Percentiles rank a stretch among this genome's conserved stretches.
Conservation (phyloP, 2,329 filamentous ascomycete genomes). For the Xylariaceae sp. region DNA sequence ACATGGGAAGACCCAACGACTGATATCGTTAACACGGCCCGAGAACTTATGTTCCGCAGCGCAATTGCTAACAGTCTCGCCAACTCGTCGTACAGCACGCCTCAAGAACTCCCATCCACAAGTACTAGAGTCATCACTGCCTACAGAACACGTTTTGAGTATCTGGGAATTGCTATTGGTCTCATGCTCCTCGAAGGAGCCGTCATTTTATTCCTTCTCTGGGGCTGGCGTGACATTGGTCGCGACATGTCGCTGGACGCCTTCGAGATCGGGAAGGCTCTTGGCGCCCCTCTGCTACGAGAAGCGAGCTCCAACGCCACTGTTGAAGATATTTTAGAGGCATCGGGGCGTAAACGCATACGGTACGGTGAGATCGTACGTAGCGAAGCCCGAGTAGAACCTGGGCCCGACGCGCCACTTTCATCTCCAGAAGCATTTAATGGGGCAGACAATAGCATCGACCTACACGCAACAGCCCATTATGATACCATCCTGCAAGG, state of each 20-base stretch:
- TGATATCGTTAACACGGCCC: neutral
- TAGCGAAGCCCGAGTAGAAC: too few species aligned
- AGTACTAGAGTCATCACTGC: neutral
- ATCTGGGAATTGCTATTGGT: neutral
- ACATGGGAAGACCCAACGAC: neutral
- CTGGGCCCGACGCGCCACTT: too few species aligned
- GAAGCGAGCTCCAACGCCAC: neutral
- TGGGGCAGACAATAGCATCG: too few species aligned
- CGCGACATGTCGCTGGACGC: conserved; percentile 4
- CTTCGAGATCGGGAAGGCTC: conserved; percentile 3
- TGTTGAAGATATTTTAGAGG: neutral
- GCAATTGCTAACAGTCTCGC: neutral
- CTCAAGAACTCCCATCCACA: neutral
- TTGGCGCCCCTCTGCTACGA: neutral
- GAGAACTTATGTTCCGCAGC: conserved; percentile 8
- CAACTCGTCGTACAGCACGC: neutral
- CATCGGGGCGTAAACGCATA: neutral
- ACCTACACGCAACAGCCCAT: too few species aligned
- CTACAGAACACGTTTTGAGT: conserved; percentile 1
- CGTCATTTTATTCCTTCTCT: conserved; percentile 1
- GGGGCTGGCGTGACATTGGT: conserved; percentile 1
- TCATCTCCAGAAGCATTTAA: too few species aligned
- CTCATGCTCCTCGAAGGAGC: neutral
- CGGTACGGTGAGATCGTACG: conserved; percentile 1
- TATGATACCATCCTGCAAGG: too few species aligned